Percentiles rank a stretch among this genome's conserved stretches.
Evolutionary conservation across 768 basidiomycete species (phyloP).

Genomic region (Rhizopogon sp.): DNA sequence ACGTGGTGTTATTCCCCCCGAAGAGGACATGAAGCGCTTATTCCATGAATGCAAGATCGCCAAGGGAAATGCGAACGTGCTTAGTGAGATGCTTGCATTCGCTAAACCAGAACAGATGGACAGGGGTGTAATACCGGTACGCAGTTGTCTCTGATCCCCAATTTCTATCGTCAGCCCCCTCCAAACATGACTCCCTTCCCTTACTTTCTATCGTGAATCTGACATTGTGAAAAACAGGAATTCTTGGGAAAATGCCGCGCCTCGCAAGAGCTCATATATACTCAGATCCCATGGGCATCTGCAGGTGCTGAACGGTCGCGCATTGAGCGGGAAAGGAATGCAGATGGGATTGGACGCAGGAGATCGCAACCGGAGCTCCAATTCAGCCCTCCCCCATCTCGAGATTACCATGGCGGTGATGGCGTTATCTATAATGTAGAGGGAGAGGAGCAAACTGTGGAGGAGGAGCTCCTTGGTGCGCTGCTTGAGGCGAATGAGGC

Average conservation of each 20-base stretch:
- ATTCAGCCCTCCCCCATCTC: background rate
- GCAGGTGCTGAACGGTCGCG: slow-evolving; percentile 75
- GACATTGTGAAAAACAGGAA: slow-evolving; percentile 47
- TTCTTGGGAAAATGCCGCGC: slow-evolving; percentile 74
- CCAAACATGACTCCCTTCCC: background rate
- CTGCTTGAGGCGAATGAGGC: slow-evolving; percentile 72
- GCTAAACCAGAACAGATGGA: slow-evolving; percentile 68
- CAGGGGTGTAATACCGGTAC: slow-evolving; percentile 61
- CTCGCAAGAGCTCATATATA: slow-evolving; percentile 80
- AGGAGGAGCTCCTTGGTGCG: slow-evolving; percentile 71
- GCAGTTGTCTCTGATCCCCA: slow-evolving; percentile 10
- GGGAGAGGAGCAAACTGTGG: slow-evolving; percentile 49
- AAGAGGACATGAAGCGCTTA: slow-evolving; percentile 80
- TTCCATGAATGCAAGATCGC: slow-evolving; percentile 85
- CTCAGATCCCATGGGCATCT: slow-evolving; percentile 89
- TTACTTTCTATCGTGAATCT: background rate
- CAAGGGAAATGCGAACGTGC: slow-evolving; percentile 70
- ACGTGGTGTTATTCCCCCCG: slow-evolving; percentile 53
- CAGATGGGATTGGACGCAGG: slow-evolving; percentile 9
- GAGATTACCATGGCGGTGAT: slow-evolving; percentile 14
- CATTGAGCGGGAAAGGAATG: slow-evolving; percentile 22
- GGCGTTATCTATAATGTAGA: slow-evolving; percentile 17
- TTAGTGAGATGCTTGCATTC: slow-evolving; percentile 65
- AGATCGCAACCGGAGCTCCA: slow-evolving; percentile 7
- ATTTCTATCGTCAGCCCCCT: background rate